Evolutionary conservation across 306 rosid species (phyloP), one percentile per base, ranked within the genome.

Genomic region (Pyrus pyrifolia): DNA sequence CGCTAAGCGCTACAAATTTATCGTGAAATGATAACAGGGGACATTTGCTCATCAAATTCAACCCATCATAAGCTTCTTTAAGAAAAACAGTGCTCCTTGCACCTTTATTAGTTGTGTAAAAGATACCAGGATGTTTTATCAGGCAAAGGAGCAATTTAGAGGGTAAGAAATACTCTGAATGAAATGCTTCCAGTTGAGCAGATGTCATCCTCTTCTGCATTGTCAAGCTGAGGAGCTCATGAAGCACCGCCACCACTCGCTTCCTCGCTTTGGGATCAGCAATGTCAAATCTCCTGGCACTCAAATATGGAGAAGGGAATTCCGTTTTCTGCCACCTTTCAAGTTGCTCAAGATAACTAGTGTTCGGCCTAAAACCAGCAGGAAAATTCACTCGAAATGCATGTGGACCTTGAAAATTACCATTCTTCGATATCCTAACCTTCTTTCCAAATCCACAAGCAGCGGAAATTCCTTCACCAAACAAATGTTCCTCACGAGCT

Each of bases 81-180:
- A 89, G 91, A 68, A 90, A 82, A 10, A 93, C 93, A 5, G 92
- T 87, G 70, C 96, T 88, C 74, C 93, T 86, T 49, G 83, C 89
- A 73, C 97, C 97, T 90, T 87, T 94, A 72, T 94, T 94, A 30
- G 98, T 91, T 82, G 92, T 85, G 79, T 94, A 94, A 85, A 92
- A 91, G 27, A 92, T 87, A 38, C 98, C 98, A 3, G 92, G 96
- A 82, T 91, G 95, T 85, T 83, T 91, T 77, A 90, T 78, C 85
- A 91, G 83, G 82, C 96, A 91, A 52, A 93, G 91, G 40, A 90
- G 76, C 74, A 90, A 80, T 31, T 89, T 86, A 22, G 93, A 84
- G 17, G 98, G 98, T 68, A 94, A 89, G 44, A 78, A 78, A 83
- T 81, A 91, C 93, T 94, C 89, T 0, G 89, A 73, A 74, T 90